Percentiles rank a stretch among this genome's conserved stretches.
These are phyloP conservation scores for Cytospora piceicola DNA, from an alignment of 2,329 filamentous ascomycete genomes.

Conservation along the genomic window DNA sequence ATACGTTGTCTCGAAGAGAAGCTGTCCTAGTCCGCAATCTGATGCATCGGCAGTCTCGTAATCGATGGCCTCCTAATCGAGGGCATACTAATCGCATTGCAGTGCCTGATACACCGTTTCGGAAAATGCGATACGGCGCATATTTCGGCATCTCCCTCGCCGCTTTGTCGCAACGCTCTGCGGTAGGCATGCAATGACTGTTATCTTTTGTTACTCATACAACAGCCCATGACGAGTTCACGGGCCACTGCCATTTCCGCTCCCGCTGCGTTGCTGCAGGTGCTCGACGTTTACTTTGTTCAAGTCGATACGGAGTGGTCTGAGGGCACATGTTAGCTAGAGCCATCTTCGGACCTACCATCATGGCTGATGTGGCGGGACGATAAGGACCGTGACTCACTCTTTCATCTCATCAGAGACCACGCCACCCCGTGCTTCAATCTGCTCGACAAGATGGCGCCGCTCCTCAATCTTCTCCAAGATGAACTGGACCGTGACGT, in stretches of 20 bases:
- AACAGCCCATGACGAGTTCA: background rate
- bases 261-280: conserved; percentile 19
- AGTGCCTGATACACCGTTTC: background rate
- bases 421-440: conserved; percentile 62
- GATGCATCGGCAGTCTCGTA: background rate
- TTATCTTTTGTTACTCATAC: background rate
- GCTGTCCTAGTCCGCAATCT: background rate
- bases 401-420: conserved; percentile 47
- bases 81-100: background rate
- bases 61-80: background rate
- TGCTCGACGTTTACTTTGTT: conserved; percentile 26
- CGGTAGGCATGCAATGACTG: background rate
- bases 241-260: conserved; percentile 3
- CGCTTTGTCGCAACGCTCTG: background rate
- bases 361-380: background rate
- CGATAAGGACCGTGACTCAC: conserved; percentile 19
- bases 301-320: conserved; percentile 19
- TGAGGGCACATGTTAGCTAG: background rate
- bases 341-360: background rate
- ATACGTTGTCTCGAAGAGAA: background rate
- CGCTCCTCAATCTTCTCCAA: conserved; percentile 62
- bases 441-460: conserved; percentile 58
- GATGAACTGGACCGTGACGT: conserved; percentile 70
- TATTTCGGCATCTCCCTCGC: background rate
- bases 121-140: background rate